Conservation (phyloP, 805 yeast genomes). For the Zygosaccharomyces kombuchaensis region DNA sequence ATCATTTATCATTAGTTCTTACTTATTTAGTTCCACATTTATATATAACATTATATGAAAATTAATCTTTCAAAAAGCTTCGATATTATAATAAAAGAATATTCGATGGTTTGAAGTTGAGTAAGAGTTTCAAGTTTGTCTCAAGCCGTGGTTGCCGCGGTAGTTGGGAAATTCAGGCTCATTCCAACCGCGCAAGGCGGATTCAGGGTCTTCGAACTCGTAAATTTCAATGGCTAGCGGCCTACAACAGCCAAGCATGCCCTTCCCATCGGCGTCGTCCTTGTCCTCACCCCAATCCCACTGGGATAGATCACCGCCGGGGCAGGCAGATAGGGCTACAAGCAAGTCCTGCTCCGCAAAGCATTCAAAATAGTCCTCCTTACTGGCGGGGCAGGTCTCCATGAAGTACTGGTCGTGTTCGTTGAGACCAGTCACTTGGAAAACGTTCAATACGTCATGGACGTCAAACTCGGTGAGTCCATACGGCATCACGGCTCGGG, state of each 20-base stretch:
- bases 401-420: conserved; percentile 63
- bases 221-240: conserved; percentile 62
- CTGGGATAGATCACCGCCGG: conserved; percentile 62
- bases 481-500: conserved; percentile 53
- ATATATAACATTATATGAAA: background rate
- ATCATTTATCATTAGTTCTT: background rate
- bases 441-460: conserved; percentile 65
- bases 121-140: conserved; percentile 1
- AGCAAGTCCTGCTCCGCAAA: conserved; percentile 63
- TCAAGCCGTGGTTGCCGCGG: conserved; percentile 52
- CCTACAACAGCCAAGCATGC: conserved; percentile 57
- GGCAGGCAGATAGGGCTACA: conserved; percentile 63
- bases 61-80: background rate
- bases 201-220: conserved; percentile 42
- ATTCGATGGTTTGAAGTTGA: too few species aligned
- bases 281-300: conserved; percentile 70
- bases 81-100: background rate
- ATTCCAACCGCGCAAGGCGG: conserved; percentile 46
- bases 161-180: conserved; percentile 49
- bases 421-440: conserved; percentile 64
- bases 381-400: conserved; percentile 64
- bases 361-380: conserved; percentile 58
- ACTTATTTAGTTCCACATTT: conserved; percentile 1
- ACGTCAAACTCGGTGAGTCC: conserved; percentile 64
- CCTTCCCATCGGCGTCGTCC: conserved; percentile 36